Evolutionary conservation across 345 rosid species (phyloP), one percentile per base, ranked within the genome.

Genomic region (Aurinia saxatilis): DNA sequence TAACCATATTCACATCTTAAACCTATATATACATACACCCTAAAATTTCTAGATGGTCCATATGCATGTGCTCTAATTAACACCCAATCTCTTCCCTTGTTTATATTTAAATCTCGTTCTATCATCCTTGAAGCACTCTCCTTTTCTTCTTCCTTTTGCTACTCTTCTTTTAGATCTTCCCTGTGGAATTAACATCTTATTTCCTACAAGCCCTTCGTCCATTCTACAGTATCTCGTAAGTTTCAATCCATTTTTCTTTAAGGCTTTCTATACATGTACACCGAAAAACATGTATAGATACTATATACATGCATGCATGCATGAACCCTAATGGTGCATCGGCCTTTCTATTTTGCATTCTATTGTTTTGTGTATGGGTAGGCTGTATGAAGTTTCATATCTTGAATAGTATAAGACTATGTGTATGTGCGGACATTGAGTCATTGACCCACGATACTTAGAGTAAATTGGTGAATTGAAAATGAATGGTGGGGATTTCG

Each of bases 11-110:
- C 47, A 51, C 46, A 52, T 60, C 70, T 35, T 41, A 53, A 19
- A 37, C 58, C 16, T 51, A 21, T 21, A 21, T 21, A 38, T 57
- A 64, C 23, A 57, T 33, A 64, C 47, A 50, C 18, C 27, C 46
- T 49, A 63, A 63, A 54, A 49, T 49, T 17, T 40, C 53, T 62
- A 47, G 52, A 42, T 62, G 74, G 69, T 63, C 69, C 74, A 68
- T 68, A 17, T 41, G 18, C 73, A 68, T 63, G 52, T 63, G 64
- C 21, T 49, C 37, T 70, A 56, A 34, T 51, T 17, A 51, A 36
- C 51, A 52, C 12, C 61, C 64, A 64, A 65, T 14, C 36, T n/a
- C 54, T 56, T 52, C 66, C 47, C 16, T 23, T 44, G 36, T 61
- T 48, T 44, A 6, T 50, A 64, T 48, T 47, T 49, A 66, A 55